Percentiles rank a stretch among this genome's conserved stretches.
Evolutionary conservation across 2,329 filamentous ascomycete genomes (phyloP).

Genomic region (Daldinia sp.): DNA sequence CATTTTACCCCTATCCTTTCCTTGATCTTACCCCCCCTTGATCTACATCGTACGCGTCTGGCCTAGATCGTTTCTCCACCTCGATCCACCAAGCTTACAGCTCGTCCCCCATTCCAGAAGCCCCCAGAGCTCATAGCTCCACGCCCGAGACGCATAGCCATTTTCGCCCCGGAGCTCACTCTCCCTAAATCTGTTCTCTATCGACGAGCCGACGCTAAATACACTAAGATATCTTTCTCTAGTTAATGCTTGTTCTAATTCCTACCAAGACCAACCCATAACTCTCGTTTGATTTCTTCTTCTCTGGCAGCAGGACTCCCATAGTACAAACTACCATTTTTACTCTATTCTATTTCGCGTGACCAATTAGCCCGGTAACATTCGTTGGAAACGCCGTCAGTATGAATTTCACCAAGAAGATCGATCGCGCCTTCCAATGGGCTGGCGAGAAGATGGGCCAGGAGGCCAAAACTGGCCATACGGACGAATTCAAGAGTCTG

Average conservation of each 20-base stretch:
- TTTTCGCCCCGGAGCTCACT: neutral
- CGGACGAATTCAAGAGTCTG: slow-evolving; percentile 89
- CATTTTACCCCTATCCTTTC: slow-evolving; percentile 15
- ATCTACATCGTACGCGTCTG: slow-evolving; percentile 32
- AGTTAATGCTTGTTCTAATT: slow-evolving; percentile 4
- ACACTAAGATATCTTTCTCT: too few relatives aligned
- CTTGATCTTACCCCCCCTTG: slow-evolving; percentile 30
- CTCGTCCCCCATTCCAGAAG: slow-evolving; percentile 22
- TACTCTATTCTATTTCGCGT: slow-evolving; percentile 5
- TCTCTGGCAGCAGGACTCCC: slow-evolving; percentile 26
- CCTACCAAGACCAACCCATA: too few relatives aligned
- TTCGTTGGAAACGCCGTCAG: slow-evolving; percentile 30
- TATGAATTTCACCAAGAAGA: slow-evolving; percentile 78
- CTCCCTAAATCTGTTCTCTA: neutral
- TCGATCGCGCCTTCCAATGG: slow-evolving; percentile 98
- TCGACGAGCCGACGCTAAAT: neutral
- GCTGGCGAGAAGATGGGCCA: slow-evolving; percentile 95
- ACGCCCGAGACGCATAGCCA: slow-evolving; percentile 23
- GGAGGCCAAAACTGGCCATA: slow-evolving; percentile 84
- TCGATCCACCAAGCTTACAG: slow-evolving; percentile 23
- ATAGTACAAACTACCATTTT: slow-evolving; percentile 6
- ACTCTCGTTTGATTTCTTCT: slow-evolving; percentile 4
- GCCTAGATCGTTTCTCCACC: slow-evolving; percentile 34
- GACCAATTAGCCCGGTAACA: slow-evolving; percentile 16
- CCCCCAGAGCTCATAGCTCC: slow-evolving; percentile 12